Evolutionary conservation across 2,329 filamentous ascomycete species (phyloP), one percentile per base, ranked within the genome.

Genomic region (Hypoxylon sp.): DNA sequence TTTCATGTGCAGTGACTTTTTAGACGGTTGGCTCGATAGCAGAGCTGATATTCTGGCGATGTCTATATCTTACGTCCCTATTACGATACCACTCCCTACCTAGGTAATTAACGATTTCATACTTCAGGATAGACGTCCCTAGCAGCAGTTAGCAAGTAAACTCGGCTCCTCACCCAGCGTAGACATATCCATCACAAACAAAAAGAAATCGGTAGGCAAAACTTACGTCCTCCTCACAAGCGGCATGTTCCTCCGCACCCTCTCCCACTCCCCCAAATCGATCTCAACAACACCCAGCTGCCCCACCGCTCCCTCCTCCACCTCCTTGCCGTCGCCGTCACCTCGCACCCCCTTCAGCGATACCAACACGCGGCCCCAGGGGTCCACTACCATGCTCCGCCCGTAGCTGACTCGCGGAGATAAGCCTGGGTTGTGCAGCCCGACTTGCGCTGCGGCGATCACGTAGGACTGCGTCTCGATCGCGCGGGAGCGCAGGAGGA

Each of bases 381-480:
- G 94, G 77, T 93, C 91, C 25, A 98, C 85, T 50, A 97, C 91
- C 82, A 97, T 89, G 73, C 91, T 93, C 77, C 93, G 91, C 0
- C 95, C 95, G 80, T 96, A 97, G 79, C 93, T 97, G 28, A 87
- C 86, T 63, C 95, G 84, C 79, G 90, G 68, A 51, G 30, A 67
- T 10, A 9, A 2, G 1, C 41, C 25, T 0, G 34, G 85, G 74
- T 92, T 91, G 70, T 84, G 93, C 38, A 82, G 79, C 0, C 94
- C 94, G 21, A 88, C 87, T 79, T 98, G 94, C 41, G 94, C 95
- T 0, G 94, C 90, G 9, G 94, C 95, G 67, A 98, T 82, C 1
- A 98, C 90, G 83, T 93, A 98, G 60, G 89, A 89, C 80, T 98
- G 92, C 17, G 91, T 93, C 83, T 98, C 95, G 66, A 98, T 93